Evolutionary conservation across 805 yeast genomes (phyloP).

Genomic region (Candida anglica): DNA sequence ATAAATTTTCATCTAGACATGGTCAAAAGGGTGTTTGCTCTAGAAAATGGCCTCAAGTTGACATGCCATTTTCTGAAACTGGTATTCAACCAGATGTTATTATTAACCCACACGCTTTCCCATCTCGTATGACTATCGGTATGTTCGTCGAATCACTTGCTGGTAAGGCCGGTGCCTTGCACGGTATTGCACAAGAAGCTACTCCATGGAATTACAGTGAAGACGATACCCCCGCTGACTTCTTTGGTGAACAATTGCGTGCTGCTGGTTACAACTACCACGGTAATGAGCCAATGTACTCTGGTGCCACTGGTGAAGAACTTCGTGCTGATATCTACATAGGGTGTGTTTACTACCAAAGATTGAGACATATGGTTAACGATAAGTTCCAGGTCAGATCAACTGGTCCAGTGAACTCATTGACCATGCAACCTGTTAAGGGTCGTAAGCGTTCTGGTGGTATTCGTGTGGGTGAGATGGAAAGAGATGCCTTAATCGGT

Average conservation of each 20-base stretch:
- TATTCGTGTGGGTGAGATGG: constrained; percentile 99
- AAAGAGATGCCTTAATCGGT: constrained; percentile 97
- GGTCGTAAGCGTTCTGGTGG: constrained; percentile 99
- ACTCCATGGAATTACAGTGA: constrained; percentile 96
- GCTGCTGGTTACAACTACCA: constrained; percentile 94
- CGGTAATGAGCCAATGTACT: constrained; percentile 98
- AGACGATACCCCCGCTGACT: constrained; percentile 93
- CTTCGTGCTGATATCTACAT: constrained; percentile 91
- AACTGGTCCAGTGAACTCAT: constrained; percentile 94
- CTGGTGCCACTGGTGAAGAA: constrained; percentile 98
- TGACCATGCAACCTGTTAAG: constrained; percentile 99
- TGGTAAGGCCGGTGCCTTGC: constrained; percentile 98
- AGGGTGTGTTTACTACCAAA: constrained; percentile 96
- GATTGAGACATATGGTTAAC: constrained; percentile 98
- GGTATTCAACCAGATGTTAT: constrained; percentile 98
- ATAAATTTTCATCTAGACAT: constrained; percentile 95
- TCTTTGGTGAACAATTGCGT: constrained; percentile 88
- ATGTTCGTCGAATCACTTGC: constrained; percentile 98
- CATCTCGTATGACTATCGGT: constrained; percentile 99
- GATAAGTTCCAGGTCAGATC: constrained; percentile 99
- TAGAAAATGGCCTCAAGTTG: constrained; percentile 94
- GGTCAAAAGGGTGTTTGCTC: constrained; percentile 99
- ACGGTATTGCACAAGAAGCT: constrained; percentile 95
- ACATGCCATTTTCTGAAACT: constrained; percentile 94
- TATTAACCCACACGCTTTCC: constrained; percentile 99